These are phyloP conservation scores for Kondoa subrosea DNA, from an alignment of 768 basidiomycete species.

Conservation along the genomic window DNA sequence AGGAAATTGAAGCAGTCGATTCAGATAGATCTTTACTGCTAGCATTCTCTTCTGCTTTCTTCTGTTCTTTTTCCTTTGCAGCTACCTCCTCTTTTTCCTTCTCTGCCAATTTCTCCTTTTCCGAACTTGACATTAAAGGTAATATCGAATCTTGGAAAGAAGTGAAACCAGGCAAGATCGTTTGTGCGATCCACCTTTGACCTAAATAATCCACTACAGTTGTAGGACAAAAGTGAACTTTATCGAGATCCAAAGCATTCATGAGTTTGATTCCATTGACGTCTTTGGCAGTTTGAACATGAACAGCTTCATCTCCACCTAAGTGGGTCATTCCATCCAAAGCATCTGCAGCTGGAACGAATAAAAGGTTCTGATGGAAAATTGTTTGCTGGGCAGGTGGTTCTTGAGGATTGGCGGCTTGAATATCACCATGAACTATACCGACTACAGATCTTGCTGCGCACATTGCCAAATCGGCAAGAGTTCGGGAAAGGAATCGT, in stretches of 20 bases:
- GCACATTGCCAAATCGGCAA: constrained; percentile 35
- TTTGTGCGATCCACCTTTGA: constrained; percentile 37
- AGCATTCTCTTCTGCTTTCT: constrained; percentile 16
- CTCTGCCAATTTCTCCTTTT: constrained; percentile 1
- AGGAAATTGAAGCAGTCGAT: background rate
- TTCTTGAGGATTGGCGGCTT: constrained; percentile 37
- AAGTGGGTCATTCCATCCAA: constrained; percentile 34
- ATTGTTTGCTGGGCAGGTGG: constrained; percentile 33
- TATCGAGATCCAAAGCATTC: constrained; percentile 35
- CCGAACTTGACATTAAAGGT: constrained; percentile 19
- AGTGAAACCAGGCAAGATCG: constrained; percentile 37
- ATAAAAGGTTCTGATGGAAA: constrained; percentile 36
- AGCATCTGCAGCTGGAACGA: constrained; percentile 36
- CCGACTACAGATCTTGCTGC: constrained; percentile 32
- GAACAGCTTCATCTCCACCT: constrained; percentile 36
- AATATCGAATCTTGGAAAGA: constrained; percentile 14
- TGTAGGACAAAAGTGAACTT: constrained; percentile 33
- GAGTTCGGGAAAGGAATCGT: constrained; percentile 33
- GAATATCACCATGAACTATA: constrained; percentile 35
- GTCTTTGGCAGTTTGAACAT: constrained; percentile 36
- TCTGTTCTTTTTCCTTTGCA: constrained; percentile 15
- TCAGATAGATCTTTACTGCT: constrained; percentile 11
- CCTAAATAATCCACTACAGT: constrained; percentile 37
- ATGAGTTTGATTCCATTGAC: constrained; percentile 34
- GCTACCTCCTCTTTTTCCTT: constrained; percentile 5